These are phyloP conservation scores for Eutrema heterophyllum DNA, from an alignment of 345 rosid genomes.

Conservation along the genomic window DNA sequence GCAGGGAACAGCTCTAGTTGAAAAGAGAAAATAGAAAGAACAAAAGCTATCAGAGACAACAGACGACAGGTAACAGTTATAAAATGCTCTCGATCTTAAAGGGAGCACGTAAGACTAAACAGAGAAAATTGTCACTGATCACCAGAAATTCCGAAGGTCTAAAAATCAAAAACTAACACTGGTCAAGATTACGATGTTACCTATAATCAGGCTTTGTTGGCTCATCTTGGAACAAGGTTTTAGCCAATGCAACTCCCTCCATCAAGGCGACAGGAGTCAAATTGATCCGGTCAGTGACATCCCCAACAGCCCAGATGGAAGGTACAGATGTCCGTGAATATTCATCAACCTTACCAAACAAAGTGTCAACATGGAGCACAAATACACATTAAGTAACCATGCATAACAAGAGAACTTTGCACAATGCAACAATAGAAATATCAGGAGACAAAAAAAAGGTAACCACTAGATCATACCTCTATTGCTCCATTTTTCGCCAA, in stretches of 20 bases:
- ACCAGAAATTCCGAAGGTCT: not conserved
- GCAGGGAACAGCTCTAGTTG: constrained; percentile 76
- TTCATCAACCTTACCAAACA: constrained; percentile 73
- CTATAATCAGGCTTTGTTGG: constrained; percentile 89
- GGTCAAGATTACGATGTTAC: constrained; percentile 33
- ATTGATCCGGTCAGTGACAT: constrained; percentile 87
- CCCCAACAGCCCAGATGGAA: constrained; percentile 98
- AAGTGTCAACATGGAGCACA: constrained; percentile 6
- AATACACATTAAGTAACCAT: not conserved
- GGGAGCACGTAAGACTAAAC: not conserved
- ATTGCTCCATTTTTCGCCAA: constrained; percentile 77
- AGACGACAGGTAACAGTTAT: not conserved
- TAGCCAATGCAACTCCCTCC: constrained; percentile 98
- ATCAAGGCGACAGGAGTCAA: constrained; percentile 98
- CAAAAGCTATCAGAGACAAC: constrained; percentile 11
- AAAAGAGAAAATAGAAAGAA: not conserved
- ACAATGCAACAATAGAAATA: not conserved
- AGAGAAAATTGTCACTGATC: not conserved
- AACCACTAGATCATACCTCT: constrained; percentile 51
- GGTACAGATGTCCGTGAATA: constrained; percentile 77
- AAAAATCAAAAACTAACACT: not conserved
- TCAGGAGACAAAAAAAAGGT: not conserved
- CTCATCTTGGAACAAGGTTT: constrained; percentile 67
- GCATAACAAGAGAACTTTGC: not conserved
- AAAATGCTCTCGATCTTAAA: not conserved